These are phyloP conservation scores for Aphanomyces astaci DNA, from an alignment of 352 stramenopile genomes.

Conservation along the genomic window DNA sequence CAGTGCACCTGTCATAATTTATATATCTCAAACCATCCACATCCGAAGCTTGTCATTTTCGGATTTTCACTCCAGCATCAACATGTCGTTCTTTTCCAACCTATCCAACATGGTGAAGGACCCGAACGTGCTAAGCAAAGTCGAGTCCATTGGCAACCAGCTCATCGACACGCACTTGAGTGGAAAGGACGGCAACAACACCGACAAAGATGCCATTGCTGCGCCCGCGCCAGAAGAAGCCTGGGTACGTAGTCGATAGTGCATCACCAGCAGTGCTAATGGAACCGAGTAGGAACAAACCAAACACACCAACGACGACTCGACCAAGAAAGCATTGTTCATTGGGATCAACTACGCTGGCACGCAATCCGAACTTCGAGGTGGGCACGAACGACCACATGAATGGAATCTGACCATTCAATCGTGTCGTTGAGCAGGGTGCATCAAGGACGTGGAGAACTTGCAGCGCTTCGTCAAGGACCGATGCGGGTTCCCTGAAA, in stretches of 20 bases:
- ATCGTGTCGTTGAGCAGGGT: constrained; percentile 25
- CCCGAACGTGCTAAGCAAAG: constrained; percentile 7
- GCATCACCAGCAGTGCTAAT: background rate
- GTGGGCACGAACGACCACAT: background rate
- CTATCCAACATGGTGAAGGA: background rate
- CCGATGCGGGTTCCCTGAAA: constrained; percentile 19
- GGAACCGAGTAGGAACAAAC: constrained; percentile 6
- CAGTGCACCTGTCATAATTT: background rate
- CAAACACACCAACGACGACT: constrained; percentile 9
- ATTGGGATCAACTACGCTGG: constrained; percentile 25
- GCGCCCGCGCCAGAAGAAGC: constrained; percentile 4
- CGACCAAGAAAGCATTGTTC: constrained; percentile 22
- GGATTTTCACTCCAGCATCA: background rate
- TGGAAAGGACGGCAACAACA: background rate
- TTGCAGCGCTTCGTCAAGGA: constrained; percentile 16
- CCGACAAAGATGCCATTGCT: background rate
- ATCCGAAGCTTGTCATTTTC: background rate
- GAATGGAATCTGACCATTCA: background rate
- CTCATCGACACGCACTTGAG: constrained; percentile 20
- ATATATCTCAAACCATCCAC: background rate
- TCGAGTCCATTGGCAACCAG: constrained; percentile 17
- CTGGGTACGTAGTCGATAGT: constrained; percentile 3
- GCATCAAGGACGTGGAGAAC: constrained; percentile 25
- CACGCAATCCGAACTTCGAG: constrained; percentile 11
- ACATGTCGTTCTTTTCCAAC: constrained; percentile 22